phyloP scores from a whole-genome alignment of 225 moss, liverwort and hornwort species.

The Polytrichum commune region DNA sequence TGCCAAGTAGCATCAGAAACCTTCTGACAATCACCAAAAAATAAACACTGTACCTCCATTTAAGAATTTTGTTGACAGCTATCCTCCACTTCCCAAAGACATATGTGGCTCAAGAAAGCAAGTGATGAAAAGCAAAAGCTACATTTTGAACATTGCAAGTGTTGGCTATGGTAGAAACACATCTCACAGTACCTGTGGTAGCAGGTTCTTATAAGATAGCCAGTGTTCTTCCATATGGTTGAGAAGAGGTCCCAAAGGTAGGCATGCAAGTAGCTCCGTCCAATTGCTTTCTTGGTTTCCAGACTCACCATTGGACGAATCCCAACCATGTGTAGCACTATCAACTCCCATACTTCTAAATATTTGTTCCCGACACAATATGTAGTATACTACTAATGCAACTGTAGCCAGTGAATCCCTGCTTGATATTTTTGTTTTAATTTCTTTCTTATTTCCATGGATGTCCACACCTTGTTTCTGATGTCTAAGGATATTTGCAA shows the following conservation, averaged over 20 bases:
- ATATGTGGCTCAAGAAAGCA: no score
- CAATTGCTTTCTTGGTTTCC: constrained; percentile 66
- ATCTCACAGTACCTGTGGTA: constrained; percentile 71
- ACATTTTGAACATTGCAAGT: no score
- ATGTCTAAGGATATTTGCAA: constrained; percentile 6
- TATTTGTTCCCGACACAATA: constrained; percentile 83
- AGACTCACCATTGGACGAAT: constrained; percentile 33
- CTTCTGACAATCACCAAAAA: no score
- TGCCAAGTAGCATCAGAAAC: no score
- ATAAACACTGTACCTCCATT: no score
- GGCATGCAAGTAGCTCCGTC: constrained; percentile 67
- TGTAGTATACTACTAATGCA: constrained; percentile 77
- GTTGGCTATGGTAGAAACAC: no score
- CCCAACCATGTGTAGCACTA: constrained; percentile 59
- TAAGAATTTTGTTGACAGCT: no score
- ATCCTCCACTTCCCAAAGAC: no score
- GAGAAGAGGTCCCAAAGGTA: constrained; percentile 77
- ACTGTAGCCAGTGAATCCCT: constrained; percentile 73
- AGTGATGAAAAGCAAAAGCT: no score
- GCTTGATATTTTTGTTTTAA: constrained; percentile 17
- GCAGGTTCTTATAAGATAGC: constrained; percentile 79
- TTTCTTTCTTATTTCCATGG: constrained; percentile 13
- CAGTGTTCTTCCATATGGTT: constrained; percentile 86
- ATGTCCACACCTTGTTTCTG: constrained; percentile 14
- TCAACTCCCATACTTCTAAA: constrained; percentile 65